phyloP scores from a whole-genome alignment of 805 yeast species.

The Candida ortonii region DNA sequence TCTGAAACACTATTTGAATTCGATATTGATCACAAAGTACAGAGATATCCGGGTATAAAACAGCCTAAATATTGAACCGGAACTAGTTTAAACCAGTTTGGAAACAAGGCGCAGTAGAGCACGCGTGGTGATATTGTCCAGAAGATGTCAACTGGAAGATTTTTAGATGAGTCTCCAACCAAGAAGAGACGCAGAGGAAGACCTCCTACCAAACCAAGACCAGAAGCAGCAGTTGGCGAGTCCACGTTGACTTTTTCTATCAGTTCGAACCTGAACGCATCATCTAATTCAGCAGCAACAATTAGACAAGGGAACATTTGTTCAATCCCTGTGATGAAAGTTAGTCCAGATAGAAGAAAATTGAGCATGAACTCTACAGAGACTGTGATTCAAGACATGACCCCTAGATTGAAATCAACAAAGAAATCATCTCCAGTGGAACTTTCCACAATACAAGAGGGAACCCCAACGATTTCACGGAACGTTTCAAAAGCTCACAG shows the following conservation, averaged over 20 bases:
- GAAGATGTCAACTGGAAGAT: constrained; percentile 16
- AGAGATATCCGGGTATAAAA: too few relatives aligned
- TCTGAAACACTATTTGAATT: too few relatives aligned
- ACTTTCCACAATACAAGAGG: constrained; percentile 9
- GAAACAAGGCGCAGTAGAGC: too few relatives aligned
- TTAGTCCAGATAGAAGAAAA: constrained; percentile 28
- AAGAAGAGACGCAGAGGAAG: constrained; percentile 31
- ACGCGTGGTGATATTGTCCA: too few relatives aligned
- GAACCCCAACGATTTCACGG: constrained; percentile 1
- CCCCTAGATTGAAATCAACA: constrained; percentile 10
- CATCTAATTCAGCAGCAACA: constrained; percentile 29
- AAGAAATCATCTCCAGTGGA: constrained; percentile 4
- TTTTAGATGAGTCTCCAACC: constrained; percentile 21
- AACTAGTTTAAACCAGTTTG: too few relatives aligned
- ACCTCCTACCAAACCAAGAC: constrained; percentile 26
- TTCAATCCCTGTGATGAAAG: constrained; percentile 33
- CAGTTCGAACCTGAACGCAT: constrained; percentile 22
- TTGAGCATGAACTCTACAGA: constrained; percentile 13
- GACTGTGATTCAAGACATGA: constrained; percentile 11
- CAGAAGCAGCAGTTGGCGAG: constrained; percentile 26
- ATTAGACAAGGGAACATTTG: constrained; percentile 28
- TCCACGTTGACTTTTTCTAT: constrained; percentile 25
- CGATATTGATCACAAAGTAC: too few relatives aligned
- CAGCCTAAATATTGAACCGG: too few relatives aligned
- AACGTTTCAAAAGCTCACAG: constrained; percentile 21